Percentiles rank a stretch among this genome's conserved stretches.
Conservation (phyloP, 805 yeast species). For the Yarrowia deformans region DNA sequence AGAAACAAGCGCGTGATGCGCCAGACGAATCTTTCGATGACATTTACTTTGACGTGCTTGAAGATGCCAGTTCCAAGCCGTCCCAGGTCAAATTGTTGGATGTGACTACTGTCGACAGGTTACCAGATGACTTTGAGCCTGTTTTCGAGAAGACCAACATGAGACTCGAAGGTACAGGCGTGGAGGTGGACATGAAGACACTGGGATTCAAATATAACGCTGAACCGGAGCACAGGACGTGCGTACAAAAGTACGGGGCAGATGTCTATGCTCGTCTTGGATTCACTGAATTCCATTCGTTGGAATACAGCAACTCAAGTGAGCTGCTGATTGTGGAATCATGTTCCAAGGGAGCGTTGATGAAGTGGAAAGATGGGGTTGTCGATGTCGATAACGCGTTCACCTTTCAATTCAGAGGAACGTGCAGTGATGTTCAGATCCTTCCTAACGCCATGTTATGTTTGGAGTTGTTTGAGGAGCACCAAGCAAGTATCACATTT, state of each 20-base stretch:
- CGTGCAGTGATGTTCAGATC: constrained; percentile 16
- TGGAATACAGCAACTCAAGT: constrained; percentile 4
- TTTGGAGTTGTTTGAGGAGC: constrained; percentile 2
- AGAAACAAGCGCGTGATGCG: neutral
- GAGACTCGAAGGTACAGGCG: neutral
- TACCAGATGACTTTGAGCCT: constrained; percentile 11
- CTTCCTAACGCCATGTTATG: neutral
- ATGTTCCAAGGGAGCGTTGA: neutral
- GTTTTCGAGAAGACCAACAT: neutral
- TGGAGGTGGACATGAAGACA: constrained; percentile 13
- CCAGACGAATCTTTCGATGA: constrained; percentile 6
- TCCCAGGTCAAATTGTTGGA: neutral
- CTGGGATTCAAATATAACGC: neutral
- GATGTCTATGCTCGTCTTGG: neutral
- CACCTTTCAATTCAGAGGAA: neutral
- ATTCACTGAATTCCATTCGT: neutral
- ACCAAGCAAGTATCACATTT: neutral
- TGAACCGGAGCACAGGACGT: neutral
- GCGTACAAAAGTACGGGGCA: constrained; percentile 3
- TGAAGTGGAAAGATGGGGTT: constrained; percentile 15
- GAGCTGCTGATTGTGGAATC: constrained; percentile 1
- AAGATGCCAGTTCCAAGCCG: constrained; percentile 7
- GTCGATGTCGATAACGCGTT: constrained; percentile 4
- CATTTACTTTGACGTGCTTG: constrained; percentile 6
- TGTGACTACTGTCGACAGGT: constrained; percentile 5